A percentile compares a stretch with the other conserved stretches of the same genome.
These are phyloP conservation scores for Mycena citricolor DNA, from an alignment of 1,284 basidiomycete species.

Conservation along the genomic window DNA sequence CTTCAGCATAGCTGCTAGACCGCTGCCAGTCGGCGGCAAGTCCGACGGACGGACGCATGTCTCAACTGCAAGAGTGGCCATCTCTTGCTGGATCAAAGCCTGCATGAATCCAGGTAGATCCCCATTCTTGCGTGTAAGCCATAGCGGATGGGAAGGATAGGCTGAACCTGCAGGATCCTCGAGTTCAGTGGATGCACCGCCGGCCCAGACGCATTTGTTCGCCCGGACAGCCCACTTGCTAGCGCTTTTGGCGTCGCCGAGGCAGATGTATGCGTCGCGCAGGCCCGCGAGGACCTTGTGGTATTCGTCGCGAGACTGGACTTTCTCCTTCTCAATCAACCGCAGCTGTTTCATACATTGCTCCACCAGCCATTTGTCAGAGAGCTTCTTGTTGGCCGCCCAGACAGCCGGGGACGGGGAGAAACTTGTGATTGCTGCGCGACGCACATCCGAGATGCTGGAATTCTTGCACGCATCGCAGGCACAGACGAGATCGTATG, in stretches of 20 bases:
- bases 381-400: background rate
- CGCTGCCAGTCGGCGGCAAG: too few species aligned
- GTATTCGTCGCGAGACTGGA: constrained; percentile 7
- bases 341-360: constrained; percentile 8
- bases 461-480: constrained; percentile 15
- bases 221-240: constrained; percentile 18
- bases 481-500: constrained; percentile 30
- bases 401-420: background rate
- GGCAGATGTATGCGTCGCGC: constrained; percentile 10
- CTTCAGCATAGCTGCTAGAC: too few species aligned
- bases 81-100: too few species aligned
- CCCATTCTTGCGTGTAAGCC: too few species aligned
- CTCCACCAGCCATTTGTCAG: constrained; percentile 5
- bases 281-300: background rate
- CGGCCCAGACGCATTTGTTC: constrained; percentile 8
- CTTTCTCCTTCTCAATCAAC: constrained; percentile 8
- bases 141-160: constrained; percentile 8
- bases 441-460: constrained; percentile 13
- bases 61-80: too few species aligned
- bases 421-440: background rate
- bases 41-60: too few species aligned
- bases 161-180: constrained; percentile 10
- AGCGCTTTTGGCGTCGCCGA: constrained; percentile 12
- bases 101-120: too few species aligned
- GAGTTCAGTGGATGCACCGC: background rate